Evolutionary conservation across 257 asterid genomes (phyloP), one percentile per base, ranked within the genome.

Genomic region (Penstemon eatonii): DNA sequence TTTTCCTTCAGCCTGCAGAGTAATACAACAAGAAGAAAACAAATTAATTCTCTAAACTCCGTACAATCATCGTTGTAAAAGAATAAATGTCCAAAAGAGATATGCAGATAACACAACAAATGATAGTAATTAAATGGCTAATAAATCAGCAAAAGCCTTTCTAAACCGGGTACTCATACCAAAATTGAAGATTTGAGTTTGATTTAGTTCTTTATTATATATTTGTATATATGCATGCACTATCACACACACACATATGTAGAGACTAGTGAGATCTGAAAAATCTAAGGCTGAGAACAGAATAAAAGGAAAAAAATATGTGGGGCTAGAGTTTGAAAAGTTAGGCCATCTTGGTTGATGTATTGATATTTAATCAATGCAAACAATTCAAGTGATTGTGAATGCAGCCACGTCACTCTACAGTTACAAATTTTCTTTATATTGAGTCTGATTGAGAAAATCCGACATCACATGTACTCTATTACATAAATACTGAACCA

Each of bases 1-100:
- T 73, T 88, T 94, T 49, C 95, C 96, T 78, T 88, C 96, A 1
- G 88, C 66, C 65, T 77, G 56, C 54, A 68, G 46, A 62, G 56
- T 43, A 25, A 60, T 66, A 70, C 5, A 56, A 55, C 39, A 73
- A 54, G 64, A 53, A 43, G 46, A 60, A 51, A 65, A 36, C 46
- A 60, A 36, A 52, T 75, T 57, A 42, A 69, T 52, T 64, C 25
- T 44, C 42, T 18, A 44, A 60, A 49, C 55, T 10, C 25, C 45
- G 36, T 5, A 43, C 2, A 7, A 15, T 8, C 49, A 57, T 18
- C 11, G n/a, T 4, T 12, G 11, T 1, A 43, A 70, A 44, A 7
- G 45, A 60, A 38, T 8, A 50, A n/a, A 43, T 53, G 43, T 55
- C 33, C 42, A 25, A 5, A 18, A 59, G 3, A 18, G 8, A 49